These are phyloP conservation scores for Geoglossum cookeanum DNA, from an alignment of 2,329 filamentous ascomycete species.

Conservation along the genomic window DNA sequence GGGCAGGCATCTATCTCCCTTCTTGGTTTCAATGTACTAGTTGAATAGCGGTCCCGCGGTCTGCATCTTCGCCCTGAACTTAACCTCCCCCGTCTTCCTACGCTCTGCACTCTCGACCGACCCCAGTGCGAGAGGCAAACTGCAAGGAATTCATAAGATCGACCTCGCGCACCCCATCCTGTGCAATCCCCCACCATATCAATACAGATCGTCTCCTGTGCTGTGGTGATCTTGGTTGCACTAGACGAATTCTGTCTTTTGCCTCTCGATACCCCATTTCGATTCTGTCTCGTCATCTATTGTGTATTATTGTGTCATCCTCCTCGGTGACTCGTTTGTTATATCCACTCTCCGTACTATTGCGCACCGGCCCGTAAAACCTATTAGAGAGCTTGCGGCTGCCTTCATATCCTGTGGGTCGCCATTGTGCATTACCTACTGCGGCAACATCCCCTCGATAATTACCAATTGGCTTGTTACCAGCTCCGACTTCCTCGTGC, in stretches of 20 bases:
- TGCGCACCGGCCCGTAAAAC: neutral
- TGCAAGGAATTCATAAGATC: constrained; percentile 2
- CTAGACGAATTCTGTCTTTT: neutral
- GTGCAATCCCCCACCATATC: neutral
- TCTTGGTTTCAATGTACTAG: neutral
- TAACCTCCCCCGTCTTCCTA: neutral
- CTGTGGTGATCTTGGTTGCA: neutral
- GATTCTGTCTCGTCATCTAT: neutral
- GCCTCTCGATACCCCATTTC: neutral
- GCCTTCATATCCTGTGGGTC: neutral
- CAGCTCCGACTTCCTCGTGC: neutral
- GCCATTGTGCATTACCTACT: neutral
- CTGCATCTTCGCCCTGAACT: neutral
- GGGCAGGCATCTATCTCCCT: neutral
- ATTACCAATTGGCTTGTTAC: constrained; percentile 1
- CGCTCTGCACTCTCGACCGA: neutral
- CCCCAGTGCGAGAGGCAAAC: neutral
- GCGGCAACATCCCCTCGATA: neutral
- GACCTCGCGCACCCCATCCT: neutral
- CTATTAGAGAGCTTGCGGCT: neutral
- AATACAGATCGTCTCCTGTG: neutral
- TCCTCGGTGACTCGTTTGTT: neutral
- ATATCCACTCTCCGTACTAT: neutral
- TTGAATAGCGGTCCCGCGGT: neutral
- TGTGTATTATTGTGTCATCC: constrained; percentile 1